Evolutionary conservation across 2,329 filamentous ascomycete genomes (phyloP).

Genomic region (Zymoseptoria pseudotritici): DNA sequence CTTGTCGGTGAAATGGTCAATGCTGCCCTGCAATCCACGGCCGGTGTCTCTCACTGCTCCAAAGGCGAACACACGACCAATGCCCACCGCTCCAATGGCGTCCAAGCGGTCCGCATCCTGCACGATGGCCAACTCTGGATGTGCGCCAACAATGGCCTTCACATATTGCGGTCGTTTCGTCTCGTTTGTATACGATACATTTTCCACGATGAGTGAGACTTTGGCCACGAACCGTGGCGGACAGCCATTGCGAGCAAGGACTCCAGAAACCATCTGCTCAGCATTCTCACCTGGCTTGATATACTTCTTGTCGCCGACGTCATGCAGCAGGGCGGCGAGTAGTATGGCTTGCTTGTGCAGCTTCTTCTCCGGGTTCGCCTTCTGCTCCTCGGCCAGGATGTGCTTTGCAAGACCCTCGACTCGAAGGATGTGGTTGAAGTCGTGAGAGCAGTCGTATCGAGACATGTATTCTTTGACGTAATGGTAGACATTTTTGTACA

Average conservation of each 20-base stretch:
- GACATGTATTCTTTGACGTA: slow-evolving; percentile 68
- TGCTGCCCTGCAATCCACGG: slow-evolving; percentile 53
- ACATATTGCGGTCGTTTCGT: slow-evolving; percentile 55
- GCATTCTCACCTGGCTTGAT: slow-evolving; percentile 44
- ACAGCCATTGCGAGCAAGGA: slow-evolving; percentile 53
- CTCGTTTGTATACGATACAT: slow-evolving; percentile 74
- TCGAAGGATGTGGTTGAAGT: slow-evolving; percentile 75
- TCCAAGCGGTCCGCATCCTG: slow-evolving; percentile 93
- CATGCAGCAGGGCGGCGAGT: slow-evolving; percentile 58
- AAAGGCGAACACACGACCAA: slow-evolving; percentile 71
- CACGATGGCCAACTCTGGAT: slow-evolving; percentile 74
- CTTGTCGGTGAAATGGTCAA: slow-evolving; percentile 73
- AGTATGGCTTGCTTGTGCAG: slow-evolving; percentile 25
- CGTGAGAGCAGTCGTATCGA: slow-evolving; percentile 76
- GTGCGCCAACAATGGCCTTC: slow-evolving; percentile 50
- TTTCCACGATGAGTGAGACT: slow-evolving; percentile 64
- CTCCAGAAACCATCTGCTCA: slow-evolving; percentile 48
- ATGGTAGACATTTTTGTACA: slow-evolving; percentile 36
- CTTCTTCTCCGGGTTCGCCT: slow-evolving; percentile 16
- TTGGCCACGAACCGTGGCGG: slow-evolving; percentile 51
- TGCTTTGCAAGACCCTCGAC: slow-evolving; percentile 66
- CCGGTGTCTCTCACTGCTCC: slow-evolving; percentile 54
- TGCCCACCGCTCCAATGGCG: slow-evolving; percentile 77
- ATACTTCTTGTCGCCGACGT: slow-evolving; percentile 84
- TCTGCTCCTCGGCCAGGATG: slow-evolving; percentile 45